Evolutionary conservation across 2,329 filamentous ascomycete genomes (phyloP).

Genomic region (Verticillium longisporum): DNA sequence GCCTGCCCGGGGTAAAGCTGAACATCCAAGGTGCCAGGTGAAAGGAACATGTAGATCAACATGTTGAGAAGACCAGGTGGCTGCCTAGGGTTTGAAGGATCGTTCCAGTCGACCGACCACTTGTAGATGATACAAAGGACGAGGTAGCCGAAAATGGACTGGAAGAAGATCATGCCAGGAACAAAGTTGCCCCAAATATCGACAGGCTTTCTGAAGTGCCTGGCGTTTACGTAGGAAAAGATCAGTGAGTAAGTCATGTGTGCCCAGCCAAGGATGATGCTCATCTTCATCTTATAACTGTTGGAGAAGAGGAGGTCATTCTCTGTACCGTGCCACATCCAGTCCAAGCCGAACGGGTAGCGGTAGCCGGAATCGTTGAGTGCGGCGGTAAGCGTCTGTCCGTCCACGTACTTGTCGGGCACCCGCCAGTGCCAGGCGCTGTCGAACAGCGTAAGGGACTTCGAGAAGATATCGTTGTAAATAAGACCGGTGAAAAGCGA

Average conservation of each 20-base stretch:
- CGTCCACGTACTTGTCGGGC: conserved; percentile 60
- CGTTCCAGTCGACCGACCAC: conserved; percentile 83
- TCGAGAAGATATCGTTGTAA: conserved; percentile 97
- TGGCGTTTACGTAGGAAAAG: conserved; percentile 86
- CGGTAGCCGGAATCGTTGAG: conserved; percentile 67
- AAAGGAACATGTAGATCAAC: conserved; percentile 99
- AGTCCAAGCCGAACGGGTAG: conserved; percentile 94
- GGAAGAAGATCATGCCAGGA: conserved; percentile 99
- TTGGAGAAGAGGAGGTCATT: conserved; percentile 95
- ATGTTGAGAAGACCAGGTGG: conserved; percentile 94
- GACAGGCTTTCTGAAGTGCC: conserved; percentile 88
- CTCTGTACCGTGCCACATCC: conserved; percentile 92
- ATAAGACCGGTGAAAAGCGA: conserved; percentile 95
- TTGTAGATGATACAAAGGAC: conserved; percentile 94
- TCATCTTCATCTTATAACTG: conserved; percentile 99
- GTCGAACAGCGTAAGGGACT: conserved; percentile 79
- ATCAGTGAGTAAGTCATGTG: conserved; percentile 99
- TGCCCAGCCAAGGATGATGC: conserved; percentile 92
- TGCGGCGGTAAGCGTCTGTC: conserved; percentile 56
- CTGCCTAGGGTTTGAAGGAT: conserved; percentile 48
- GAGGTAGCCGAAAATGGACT: conserved; percentile 95
- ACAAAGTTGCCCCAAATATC: conserved; percentile 98
- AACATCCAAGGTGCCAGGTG: conserved; percentile 68
- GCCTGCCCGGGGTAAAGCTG: conserved; percentile 74
- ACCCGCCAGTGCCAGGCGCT: conserved; percentile 80